These are phyloP conservation scores for Fusarium xyrophilum DNA, from an alignment of 2,329 filamentous ascomycete species.

Conservation along the genomic window DNA sequence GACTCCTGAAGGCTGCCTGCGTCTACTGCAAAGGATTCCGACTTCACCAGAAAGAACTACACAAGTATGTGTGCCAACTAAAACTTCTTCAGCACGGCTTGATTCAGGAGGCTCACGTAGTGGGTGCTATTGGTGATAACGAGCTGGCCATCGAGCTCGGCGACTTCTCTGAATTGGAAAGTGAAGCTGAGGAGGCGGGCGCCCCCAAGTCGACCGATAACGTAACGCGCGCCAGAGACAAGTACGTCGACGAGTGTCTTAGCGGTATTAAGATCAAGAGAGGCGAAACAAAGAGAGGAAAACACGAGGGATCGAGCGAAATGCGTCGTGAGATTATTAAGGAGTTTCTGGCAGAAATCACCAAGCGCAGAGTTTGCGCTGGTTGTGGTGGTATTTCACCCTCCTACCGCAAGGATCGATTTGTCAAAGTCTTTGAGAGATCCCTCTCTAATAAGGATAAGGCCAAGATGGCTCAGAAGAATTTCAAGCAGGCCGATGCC, in stretches of 20 bases:
- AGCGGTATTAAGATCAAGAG: slow-evolving; percentile 61
- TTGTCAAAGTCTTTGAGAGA: slow-evolving; percentile 92
- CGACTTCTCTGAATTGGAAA: slow-evolving; percentile 52
- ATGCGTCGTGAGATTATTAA: slow-evolving; percentile 78
- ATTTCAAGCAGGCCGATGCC: slow-evolving; percentile 73
- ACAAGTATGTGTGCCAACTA: slow-evolving; percentile 83
- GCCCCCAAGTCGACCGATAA: slow-evolving; percentile 57
- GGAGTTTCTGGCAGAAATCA: slow-evolving; percentile 79
- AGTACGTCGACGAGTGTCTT: slow-evolving; percentile 77
- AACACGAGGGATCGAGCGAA: slow-evolving; percentile 84
- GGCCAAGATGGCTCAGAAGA: slow-evolving; percentile 74
- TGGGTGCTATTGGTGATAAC: slow-evolving; percentile 60
- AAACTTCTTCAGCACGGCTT: slow-evolving; percentile 85
- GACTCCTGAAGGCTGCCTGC: slow-evolving; percentile 85
- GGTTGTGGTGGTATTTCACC: slow-evolving; percentile 75
- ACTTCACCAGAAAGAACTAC: slow-evolving; percentile 76
- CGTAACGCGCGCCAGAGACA: slow-evolving; percentile 60
- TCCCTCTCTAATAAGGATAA: slow-evolving; percentile 76
- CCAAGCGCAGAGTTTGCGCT: slow-evolving; percentile 72
- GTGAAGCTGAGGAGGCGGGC: slow-evolving; percentile 71
- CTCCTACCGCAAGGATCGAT: slow-evolving; percentile 85
- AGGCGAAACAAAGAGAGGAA: slow-evolving; percentile 64
- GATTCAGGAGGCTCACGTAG: slow-evolving; percentile 68
- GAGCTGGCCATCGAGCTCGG: slow-evolving; percentile 49
- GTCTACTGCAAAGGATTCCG: slow-evolving; percentile 89